Base-by-base conservation (phyloP, 306 rosid species). In the Fragaria ananassa region DNA sequence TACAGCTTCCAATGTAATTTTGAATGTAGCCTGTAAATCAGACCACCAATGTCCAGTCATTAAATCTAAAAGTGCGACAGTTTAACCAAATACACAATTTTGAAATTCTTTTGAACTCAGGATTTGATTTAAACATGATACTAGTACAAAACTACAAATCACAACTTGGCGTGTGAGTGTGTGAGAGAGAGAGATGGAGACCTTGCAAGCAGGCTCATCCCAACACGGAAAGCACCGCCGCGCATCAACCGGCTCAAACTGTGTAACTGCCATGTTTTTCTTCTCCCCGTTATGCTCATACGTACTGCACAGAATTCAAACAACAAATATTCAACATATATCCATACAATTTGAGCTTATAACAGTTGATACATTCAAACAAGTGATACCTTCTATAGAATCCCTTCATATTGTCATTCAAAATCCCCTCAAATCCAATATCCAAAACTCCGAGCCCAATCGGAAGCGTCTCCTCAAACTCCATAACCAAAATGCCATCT, bases 181-280 rank as follows among this genome's bases (percentile, higher is more conserved):
- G 10, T 18, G 10, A 1, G 31, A 29, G 17, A 25, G 64, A 23
- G 17, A 77, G 62, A 64, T n/a, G 34, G 15, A 72, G 54, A 94
- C 97, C 98, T 95, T 95, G 90, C 87, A 90, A 67, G 96, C 96
- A 65, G 98, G 98, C 80, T 95, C 98, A 83, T 95, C 98, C 96
- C 98, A 95, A 85, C 98, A 95, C 19, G 98, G 98, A 84, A 95
- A 95, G 85, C 98, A 95, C 68, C 91, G 83, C 81, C 97, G 85
- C 34, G 98, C 98, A 92, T 90, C 97, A 83, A 88, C 96, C 14
- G 97, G 96, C 79, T 92, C 98, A 89, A 95, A 95, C 85, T 92
- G 98, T 15, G 97, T 92, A 80, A 95, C 97, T 42, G 97, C 98
- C 98, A 92, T 90, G 66, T 92, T 95, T 83, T 89, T 92, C 89